Base-by-base conservation (phyloP, 257 asterid species). In the Verbascum thapsus region DNA sequence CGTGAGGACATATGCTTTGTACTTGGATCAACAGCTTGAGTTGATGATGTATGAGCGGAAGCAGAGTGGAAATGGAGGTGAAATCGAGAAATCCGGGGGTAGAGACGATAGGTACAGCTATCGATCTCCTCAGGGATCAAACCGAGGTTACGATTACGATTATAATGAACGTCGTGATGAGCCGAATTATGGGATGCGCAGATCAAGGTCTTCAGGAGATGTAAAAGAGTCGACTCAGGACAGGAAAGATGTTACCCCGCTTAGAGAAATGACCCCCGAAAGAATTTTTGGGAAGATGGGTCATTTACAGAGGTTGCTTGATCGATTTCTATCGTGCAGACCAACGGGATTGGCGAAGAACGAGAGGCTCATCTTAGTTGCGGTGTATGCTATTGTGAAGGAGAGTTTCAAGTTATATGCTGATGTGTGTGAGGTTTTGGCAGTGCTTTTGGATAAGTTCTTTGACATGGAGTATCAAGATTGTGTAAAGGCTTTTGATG, bases 361-460 rank as follows among this genome's bases (percentile, higher is more conserved):
- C 7, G 90, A 85, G 81, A 82, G 94, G 77, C 85, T 87, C 94
- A 44, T 87, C 41, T 63, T 87, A 75, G 94, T 83, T 57, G 94
- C 96, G 0, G 30, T 87, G 70, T 85, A 85, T 58, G 64, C 84
- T 13, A 53, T 83, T 60, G 78, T 79, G 65, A 83, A 66, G 78
- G 94, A 87, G 78, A 87, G 87, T 72, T 87, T 87, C 65, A 80
- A 80, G 83, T n/a, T 87, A 23, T 87, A 87, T 61, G 86, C 90
- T 38, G 95, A 87, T 73, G 64, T 87, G 7, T 87, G 95, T 62
- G 95, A 84, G 72, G 79, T 87, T 61, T 75, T 87, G 75, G 90
- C 96, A 11, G 78, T 82, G 67, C 72, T 87, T 75, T 61, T 87
- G 69, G 96, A 87, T 45, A 87, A 76, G 67, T 87, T 87, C 71